Conservation (phyloP, 2,329 filamentous ascomycete species). For the Alternaria alternata region DNA sequence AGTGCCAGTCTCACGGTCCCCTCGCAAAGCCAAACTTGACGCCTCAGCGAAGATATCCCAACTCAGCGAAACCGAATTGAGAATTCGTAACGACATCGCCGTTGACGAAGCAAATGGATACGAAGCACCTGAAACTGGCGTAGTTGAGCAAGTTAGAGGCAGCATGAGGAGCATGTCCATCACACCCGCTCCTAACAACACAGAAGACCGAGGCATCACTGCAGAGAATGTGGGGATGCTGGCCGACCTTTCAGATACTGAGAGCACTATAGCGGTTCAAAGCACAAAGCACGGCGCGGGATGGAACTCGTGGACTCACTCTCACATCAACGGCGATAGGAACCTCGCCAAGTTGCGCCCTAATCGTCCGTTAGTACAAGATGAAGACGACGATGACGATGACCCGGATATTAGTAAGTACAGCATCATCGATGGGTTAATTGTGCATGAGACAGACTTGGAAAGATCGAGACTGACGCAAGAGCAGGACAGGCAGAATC, state of each 20-base stretch:
- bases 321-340: constrained; percentile 11
- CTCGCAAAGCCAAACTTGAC: neutral
- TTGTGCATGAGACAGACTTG: constrained; percentile 5
- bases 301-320: constrained; percentile 7
- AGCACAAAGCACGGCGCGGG: neutral
- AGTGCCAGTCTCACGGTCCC: neutral
- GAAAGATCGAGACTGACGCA: constrained; percentile 6
- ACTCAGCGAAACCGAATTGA: neutral
- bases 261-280: neutral
- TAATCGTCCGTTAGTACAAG: neutral
- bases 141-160: neutral
- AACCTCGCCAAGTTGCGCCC: neutral
- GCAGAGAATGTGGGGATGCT: neutral
- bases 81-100: neutral
- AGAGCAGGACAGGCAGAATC: neutral
- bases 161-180: neutral
- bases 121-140: neutral
- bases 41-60: neutral
- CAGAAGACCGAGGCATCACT: neutral
- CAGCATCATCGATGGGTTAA: constrained; percentile 8
- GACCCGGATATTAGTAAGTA: constrained; percentile 24
- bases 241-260: neutral
- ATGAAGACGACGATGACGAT: constrained; percentile 8
- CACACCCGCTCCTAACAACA: neutral
- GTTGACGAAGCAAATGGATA: neutral